Percentiles rank a stretch among this genome's conserved stretches.
phyloP scores from a whole-genome alignment of 805 yeast genomes.

The Wickerhamomyces kurtzmanii region DNA sequence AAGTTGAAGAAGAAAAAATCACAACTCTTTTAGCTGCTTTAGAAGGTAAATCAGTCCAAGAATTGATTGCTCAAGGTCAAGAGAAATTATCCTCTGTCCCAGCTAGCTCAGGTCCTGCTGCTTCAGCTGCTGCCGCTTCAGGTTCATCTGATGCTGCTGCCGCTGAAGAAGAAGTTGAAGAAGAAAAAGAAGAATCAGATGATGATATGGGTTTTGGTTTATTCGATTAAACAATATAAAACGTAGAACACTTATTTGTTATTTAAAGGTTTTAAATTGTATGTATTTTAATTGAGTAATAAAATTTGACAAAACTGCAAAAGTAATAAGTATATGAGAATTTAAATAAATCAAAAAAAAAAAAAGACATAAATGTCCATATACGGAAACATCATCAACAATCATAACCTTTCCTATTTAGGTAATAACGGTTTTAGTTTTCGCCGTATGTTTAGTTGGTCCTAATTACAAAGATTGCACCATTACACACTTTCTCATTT shows the following conservation, averaged over 20 bases:
- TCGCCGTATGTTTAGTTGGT: no score
- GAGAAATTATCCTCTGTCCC: slow-evolving; percentile 96
- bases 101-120: slow-evolving; percentile 88
- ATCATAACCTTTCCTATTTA: no score
- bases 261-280: no score
- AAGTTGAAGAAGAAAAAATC: slow-evolving; percentile 85
- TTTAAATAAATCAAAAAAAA: no score
- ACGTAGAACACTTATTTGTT: not conserved
- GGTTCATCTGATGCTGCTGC: slow-evolving; percentile 64
- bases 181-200: slow-evolving; percentile 49
- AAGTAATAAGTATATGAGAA: no score
- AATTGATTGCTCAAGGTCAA: slow-evolving; percentile 90
- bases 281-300: no score
- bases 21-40: slow-evolving; percentile 72
- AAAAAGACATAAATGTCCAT: no score
- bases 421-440: no score
- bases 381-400: no score
- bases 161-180: slow-evolving; percentile 56
- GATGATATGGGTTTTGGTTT: slow-evolving; percentile 95
- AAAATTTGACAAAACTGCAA: no score
- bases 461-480: no score
- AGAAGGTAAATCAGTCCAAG: slow-evolving; percentile 88
- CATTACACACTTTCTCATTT: no score
- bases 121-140: slow-evolving; percentile 62
- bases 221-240: slow-evolving; percentile 68